Percentiles rank a stretch among this genome's conserved stretches.
phyloP scores from a whole-genome alignment of 2,329 filamentous ascomycete species.

The Trichophyton verrucosum region DNA sequence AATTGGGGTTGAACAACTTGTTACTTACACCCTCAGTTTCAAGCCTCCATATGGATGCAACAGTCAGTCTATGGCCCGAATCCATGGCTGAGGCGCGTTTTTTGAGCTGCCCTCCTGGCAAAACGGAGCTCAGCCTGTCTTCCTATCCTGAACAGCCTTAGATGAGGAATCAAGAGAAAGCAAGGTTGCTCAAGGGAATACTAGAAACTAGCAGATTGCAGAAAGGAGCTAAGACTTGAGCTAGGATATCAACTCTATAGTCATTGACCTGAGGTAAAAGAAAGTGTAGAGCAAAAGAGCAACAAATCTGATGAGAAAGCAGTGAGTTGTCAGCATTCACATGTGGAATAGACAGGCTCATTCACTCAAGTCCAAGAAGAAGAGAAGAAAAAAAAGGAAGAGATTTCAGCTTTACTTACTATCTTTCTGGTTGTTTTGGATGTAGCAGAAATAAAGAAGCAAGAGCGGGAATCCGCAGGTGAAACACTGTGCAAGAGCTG shows the following conservation, averaged over 20 bases:
- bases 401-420: not conserved
- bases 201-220: not conserved
- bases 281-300: not conserved
- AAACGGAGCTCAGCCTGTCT: not conserved
- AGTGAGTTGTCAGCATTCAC: not conserved
- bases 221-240: not conserved
- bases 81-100: conserved; percentile 7
- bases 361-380: not conserved
- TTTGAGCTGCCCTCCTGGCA: not conserved
- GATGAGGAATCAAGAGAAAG: not conserved
- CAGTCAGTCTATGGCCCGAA: conserved; percentile 15
- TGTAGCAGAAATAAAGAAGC: not conserved
- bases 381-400: not conserved
- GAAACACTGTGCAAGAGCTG: not conserved
- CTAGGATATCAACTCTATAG: not conserved
- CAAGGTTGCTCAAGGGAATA: not conserved
- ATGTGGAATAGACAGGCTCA: not conserved
- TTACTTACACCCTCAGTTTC: conserved; percentile 21
- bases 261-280: not conserved
- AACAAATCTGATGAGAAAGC: not conserved
- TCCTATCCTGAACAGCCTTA: not conserved
- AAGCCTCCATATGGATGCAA: conserved; percentile 25
- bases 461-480: not conserved
- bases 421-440: not conserved
- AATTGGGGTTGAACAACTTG: not conserved